Base-by-base conservation (phyloP, 257 asterid species). In the Solanum paucissectum region DNA sequence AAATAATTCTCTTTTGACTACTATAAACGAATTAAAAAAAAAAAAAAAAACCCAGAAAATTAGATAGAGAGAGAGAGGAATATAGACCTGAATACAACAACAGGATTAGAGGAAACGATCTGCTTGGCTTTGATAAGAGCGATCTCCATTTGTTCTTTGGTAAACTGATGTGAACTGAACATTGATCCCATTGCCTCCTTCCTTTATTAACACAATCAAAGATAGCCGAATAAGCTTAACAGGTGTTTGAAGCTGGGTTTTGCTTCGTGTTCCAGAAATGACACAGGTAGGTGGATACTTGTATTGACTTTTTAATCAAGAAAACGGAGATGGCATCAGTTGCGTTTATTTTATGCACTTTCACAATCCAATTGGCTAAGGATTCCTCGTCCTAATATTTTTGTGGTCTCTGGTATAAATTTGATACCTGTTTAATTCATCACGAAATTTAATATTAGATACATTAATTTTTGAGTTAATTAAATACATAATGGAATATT, bases 41-140 rank as follows among this genome's bases (percentile, higher is more conserved):
- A 55, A 79, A n/a, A 79, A n/a, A n/a, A 3, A n/a, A 79, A 3
- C 66, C 66, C 66, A 25, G 12, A 36, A 77, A 68, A 25, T 5
- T 86, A 49, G 44, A 16, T 13, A 36, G 4, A 32, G 18, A 42
- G 32, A 4, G 18, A 12, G 11, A 37, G 3, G 66, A 55, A 42
- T 16, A 38, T 16, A 84, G 40, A 92, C 98, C 98, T 95, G 93
- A 94, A 95, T 71, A 95, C 93, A 62, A 95, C 96, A 83, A 93
- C 95, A 16, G 96, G 94, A 58, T 91, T 90, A 20, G 98, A 94
- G 21, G 96, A 93, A 73, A 94, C 98, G 42, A 91, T 89, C 91
- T 94, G 91, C 82, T 95, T 92, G 42, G 92, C 95, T 89, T 95
- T 95, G 25, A 91, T 86, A 88, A 94, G 94, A 86, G 95, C 94